Evolutionary conservation across 2,329 filamentous ascomycete genomes (phyloP).

Genomic region (Sporothrix protearum): DNA sequence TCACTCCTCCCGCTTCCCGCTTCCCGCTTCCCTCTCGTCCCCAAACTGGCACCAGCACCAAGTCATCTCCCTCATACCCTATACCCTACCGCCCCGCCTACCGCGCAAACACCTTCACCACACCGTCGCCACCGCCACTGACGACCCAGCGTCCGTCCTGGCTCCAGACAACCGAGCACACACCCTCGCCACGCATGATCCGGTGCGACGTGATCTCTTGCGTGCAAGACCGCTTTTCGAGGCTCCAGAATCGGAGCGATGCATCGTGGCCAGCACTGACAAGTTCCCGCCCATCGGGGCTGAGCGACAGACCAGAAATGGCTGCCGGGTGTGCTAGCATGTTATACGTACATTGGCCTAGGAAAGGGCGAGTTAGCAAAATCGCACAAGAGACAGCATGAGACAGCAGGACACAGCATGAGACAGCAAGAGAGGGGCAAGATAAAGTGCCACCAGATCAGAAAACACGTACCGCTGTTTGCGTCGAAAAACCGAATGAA

Average conservation of each 20-base stretch:
- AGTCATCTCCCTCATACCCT: not conserved
- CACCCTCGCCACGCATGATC: conserved; percentile 91
- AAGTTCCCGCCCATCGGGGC: conserved; percentile 87
- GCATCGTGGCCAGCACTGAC: conserved; percentile 96
- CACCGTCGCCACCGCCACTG: conserved; percentile 88
- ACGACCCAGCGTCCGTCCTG: conserved; percentile 93
- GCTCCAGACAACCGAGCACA: conserved; percentile 93
- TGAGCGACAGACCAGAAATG: conserved; percentile 86
- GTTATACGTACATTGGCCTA: conserved; percentile 97
- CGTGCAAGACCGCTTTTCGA: conserved; percentile 91
- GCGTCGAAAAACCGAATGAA: conserved; percentile 98
- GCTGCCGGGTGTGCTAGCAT: conserved; percentile 96
- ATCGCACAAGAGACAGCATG: no score
- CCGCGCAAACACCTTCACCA: conserved; percentile 84
- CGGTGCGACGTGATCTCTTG: conserved; percentile 93
- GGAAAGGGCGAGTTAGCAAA: not conserved
- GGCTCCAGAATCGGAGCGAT: conserved; percentile 91
- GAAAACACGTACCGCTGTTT: conserved; percentile 81
- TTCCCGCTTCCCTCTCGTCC: not conserved
- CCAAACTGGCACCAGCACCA: not conserved
- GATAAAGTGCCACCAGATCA: no score
- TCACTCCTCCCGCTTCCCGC: not conserved
- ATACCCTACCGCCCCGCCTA: conserved; percentile 33
- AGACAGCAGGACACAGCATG: no score
- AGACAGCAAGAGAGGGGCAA: no score